Evolutionary conservation across 2,329 filamentous ascomycete genomes (phyloP).

Genomic region (Trichoderma sp.): DNA sequence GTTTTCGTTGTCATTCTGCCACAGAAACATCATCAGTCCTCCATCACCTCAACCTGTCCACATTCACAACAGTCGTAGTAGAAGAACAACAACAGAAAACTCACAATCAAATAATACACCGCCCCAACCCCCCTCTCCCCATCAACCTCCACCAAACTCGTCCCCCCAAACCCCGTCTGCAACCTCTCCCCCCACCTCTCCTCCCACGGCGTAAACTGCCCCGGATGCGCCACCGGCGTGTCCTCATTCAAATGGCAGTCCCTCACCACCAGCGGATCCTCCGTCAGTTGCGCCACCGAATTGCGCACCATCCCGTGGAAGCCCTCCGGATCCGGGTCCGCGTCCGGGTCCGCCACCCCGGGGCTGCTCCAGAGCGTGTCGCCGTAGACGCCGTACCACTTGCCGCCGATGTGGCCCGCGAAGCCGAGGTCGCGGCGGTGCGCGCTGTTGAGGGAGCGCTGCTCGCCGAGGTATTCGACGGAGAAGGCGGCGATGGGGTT

Average conservation of each 20-base stretch:
- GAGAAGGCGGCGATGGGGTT: constrained; percentile 40
- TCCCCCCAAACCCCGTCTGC: constrained; percentile 44
- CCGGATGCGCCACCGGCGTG: constrained; percentile 36
- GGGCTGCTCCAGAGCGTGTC: constrained; percentile 40
- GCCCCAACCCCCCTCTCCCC: constrained; percentile 36
- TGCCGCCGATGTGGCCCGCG: constrained; percentile 40
- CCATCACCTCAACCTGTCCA: too few relatives aligned
- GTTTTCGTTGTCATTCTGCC: constrained; percentile 38
- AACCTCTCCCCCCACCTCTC: constrained; percentile 43
- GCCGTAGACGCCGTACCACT: constrained; percentile 45
- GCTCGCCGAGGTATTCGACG: constrained; percentile 42
- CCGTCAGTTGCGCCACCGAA: constrained; percentile 41
- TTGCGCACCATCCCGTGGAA: constrained; percentile 48
- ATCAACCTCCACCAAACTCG: constrained; percentile 44
- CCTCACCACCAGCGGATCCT: constrained; percentile 42
- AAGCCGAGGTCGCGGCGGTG: constrained; percentile 45
- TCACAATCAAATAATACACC: constrained; percentile 44
- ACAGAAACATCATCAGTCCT: background rate
- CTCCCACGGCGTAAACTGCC: constrained; percentile 44
- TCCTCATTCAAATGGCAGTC: constrained; percentile 44
- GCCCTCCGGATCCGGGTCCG: constrained; percentile 37
- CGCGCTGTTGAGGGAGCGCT: constrained; percentile 43
- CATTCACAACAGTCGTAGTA: too few relatives aligned
- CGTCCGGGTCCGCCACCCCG: constrained; percentile 39
- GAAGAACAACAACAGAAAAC: constrained; percentile 16